These are phyloP conservation scores for Sequoia sempervirens DNA, from an alignment of 75 land plant genomes.

Conservation along the genomic window DNA sequence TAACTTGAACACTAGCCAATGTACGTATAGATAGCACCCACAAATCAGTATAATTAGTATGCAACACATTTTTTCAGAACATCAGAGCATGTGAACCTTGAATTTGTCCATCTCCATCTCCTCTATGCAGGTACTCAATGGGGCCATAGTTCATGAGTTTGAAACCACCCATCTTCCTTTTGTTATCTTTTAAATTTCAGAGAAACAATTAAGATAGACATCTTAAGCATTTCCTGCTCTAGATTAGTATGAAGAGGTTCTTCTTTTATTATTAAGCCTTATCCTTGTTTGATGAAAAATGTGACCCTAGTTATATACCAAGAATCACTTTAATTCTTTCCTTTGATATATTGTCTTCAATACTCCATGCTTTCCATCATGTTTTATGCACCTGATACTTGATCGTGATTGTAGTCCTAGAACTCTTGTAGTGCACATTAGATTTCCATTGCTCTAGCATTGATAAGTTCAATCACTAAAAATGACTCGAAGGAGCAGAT, in stretches of 20 bases:
- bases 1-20: not conserved
- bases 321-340: not conserved
- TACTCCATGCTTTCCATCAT: not conserved
- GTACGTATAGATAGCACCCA: not conserved
- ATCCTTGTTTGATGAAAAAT: not conserved
- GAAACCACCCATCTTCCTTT: not conserved
- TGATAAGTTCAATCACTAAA: not conserved
- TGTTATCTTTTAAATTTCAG: not conserved
- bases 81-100: not conserved
- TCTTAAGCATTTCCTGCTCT: not conserved
- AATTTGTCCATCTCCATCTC: not conserved
- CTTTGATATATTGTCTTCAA: not conserved
- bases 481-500: not conserved
- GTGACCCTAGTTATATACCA: not conserved
- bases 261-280: not conserved
- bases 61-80: not conserved
- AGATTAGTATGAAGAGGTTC: not conserved
- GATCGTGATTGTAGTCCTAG: not conserved
- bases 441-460: not conserved
- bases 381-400: not conserved
- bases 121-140: too few relatives aligned
- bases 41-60: not conserved
- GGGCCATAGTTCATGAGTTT: too few relatives aligned
- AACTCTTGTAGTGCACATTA: not conserved
- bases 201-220: not conserved